Percentiles rank a stretch among this genome's conserved stretches.
Conservation (phyloP, 106 monocot genomes). For the Dendrobium nobile region DNA sequence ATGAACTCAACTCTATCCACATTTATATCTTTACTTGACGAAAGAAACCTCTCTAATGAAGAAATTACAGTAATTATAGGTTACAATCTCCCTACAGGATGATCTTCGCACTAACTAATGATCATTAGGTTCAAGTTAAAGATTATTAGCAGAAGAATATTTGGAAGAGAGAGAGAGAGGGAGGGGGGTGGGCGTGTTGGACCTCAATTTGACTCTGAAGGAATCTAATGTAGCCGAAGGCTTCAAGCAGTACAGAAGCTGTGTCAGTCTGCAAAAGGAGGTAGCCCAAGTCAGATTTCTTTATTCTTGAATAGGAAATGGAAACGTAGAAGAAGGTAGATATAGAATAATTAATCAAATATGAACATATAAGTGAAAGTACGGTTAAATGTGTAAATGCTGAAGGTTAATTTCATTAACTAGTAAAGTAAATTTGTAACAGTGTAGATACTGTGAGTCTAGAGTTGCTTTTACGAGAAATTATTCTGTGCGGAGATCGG, state of each 20-base stretch:
- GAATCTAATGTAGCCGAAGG: conserved; percentile 98
- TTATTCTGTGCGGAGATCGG: no score
- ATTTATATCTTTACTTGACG: no score
- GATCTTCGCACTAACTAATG: no score
- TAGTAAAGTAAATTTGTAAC: neutral
- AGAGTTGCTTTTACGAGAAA: neutral
- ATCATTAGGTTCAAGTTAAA: no score
- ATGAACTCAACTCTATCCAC: no score
- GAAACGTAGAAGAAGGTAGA: neutral
- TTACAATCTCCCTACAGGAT: no score
- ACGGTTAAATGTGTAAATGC: neutral
- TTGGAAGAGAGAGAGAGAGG: neutral
- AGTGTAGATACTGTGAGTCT: neutral
- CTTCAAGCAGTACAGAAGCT: conserved; percentile 83
- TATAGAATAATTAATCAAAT: neutral
- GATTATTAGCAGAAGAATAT: no score
- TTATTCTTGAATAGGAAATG: conserved; percentile 14
- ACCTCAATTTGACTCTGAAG: conserved; percentile 88
- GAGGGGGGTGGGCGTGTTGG: conserved; percentile 17
- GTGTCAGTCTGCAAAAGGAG: conserved; percentile 93
- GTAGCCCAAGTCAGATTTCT: conserved; percentile 20
- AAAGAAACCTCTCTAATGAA: no score
- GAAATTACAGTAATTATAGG: no score
- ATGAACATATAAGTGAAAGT: neutral
- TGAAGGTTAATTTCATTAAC: neutral